Conservation (phyloP, 176 grass and related monocot species). For the Cenchrus fungigraminus region DNA sequence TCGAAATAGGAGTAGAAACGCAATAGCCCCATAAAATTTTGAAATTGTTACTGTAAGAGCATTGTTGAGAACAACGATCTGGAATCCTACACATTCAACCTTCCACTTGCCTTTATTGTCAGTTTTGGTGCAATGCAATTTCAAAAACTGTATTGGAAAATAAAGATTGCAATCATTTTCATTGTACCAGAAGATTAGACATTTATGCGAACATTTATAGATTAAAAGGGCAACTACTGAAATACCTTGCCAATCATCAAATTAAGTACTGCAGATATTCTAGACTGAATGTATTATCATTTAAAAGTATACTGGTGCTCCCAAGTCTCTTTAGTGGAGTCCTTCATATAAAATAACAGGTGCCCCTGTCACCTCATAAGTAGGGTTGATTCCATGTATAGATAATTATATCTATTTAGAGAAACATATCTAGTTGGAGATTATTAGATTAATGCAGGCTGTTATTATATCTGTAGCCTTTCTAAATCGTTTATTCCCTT, state of each 20-base stretch:
- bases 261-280: neutral
- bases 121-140: neutral
- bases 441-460: neutral
- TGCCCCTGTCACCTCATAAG: neutral
- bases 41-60: neutral
- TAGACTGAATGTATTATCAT: neutral
- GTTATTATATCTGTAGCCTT: neutral
- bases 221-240: neutral
- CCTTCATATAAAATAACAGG: neutral
- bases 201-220: neutral
- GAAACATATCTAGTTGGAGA: neutral
- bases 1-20: too few relatives aligned
- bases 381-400: neutral
- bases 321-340: neutral
- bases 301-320: neutral
- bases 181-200: neutral
- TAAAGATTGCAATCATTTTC: neutral
- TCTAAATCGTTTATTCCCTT: constrained; percentile 17
- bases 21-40: neutral
- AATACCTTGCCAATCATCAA: neutral
- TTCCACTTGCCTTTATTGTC: neutral
- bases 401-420: neutral
- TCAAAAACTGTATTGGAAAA: neutral
- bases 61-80: neutral
- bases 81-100: neutral